Evolutionary conservation across 306 rosid genomes (phyloP).

Genomic region (Lathyrus tuberosus): DNA sequence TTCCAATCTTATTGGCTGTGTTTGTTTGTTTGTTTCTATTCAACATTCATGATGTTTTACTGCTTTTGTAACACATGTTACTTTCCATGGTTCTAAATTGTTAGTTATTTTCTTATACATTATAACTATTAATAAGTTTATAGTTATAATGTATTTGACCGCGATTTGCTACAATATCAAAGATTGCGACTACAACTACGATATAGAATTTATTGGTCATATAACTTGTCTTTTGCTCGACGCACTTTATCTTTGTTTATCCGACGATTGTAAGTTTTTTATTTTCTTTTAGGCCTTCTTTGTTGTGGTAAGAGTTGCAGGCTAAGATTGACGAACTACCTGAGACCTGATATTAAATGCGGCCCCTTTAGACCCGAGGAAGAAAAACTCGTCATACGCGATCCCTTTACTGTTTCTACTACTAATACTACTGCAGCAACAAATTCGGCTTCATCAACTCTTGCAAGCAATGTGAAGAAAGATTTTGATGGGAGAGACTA

Average conservation of each 20-base stretch:
- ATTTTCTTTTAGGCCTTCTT: too few species aligned
- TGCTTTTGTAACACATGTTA: conserved; percentile 1
- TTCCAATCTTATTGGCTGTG: conserved; percentile 4
- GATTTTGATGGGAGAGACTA: conserved; percentile 45
- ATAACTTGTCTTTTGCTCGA: background rate
- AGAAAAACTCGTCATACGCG: too few species aligned
- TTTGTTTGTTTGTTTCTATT: conserved; percentile 19
- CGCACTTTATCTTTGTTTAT: too few species aligned
- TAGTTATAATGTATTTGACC: background rate
- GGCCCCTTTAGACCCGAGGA: too few species aligned
- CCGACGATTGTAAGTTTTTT: too few species aligned
- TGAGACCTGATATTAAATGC: too few species aligned
- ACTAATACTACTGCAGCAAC: conserved; percentile 40
- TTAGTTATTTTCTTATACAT: too few species aligned
- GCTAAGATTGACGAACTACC: too few species aligned
- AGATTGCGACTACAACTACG: background rate
- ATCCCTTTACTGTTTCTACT: conserved; percentile 75
- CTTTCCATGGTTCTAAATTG: too few species aligned
- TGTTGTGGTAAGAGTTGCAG: too few species aligned
- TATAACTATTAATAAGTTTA: too few species aligned
- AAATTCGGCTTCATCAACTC: conserved; percentile 43
- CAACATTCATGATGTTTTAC: conserved; percentile 11
- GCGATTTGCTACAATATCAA: background rate
- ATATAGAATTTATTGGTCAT: too few species aligned
- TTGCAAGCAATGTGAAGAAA: conserved; percentile 44